Conservation (phyloP, 1,284 basidiomycete genomes). For the Microbotryomycetes sp. region DNA sequence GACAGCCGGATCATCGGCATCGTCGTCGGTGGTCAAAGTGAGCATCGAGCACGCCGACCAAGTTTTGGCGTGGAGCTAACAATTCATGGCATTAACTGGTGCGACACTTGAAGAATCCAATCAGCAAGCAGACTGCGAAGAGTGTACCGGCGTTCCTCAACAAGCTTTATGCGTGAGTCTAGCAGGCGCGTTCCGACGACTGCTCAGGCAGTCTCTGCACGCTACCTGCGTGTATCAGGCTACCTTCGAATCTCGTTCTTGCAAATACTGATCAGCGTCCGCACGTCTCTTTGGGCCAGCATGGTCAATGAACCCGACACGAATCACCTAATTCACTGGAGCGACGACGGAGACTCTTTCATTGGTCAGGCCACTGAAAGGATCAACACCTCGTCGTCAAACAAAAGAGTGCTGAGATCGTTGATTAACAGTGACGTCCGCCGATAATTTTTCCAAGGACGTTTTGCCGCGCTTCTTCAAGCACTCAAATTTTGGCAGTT, state of each 20-base stretch:
- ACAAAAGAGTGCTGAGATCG: constrained; percentile 11
- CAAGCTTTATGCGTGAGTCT: constrained; percentile 76
- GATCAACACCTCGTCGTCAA: constrained; percentile 1
- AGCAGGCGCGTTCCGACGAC: background rate
- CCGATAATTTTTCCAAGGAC: constrained; percentile 84
- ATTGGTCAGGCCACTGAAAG: constrained; percentile 54
- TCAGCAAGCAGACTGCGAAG: constrained; percentile 28
- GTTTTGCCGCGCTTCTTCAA: constrained; percentile 92
- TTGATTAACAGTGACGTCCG: constrained; percentile 69
- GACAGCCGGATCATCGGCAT: background rate
- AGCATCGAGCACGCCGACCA: too few relatives aligned
- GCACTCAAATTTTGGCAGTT: constrained; percentile 87
- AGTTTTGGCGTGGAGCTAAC: too few relatives aligned
- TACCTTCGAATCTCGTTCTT: too few relatives aligned
- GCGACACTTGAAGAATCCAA: too few relatives aligned
- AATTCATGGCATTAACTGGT: too few relatives aligned
- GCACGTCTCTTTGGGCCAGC: too few relatives aligned
- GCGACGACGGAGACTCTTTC: constrained; percentile 80
- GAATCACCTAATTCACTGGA: constrained; percentile 81
- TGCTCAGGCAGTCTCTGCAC: too few relatives aligned
- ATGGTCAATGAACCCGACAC: constrained; percentile 85
- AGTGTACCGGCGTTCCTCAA: constrained; percentile 75
- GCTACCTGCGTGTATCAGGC: too few relatives aligned
- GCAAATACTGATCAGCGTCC: too few relatives aligned
- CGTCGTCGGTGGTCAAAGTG: background rate